A percentile compares a stretch with the other conserved stretches of the same genome.
phyloP scores from a whole-genome alignment of 1,284 basidiomycete species.

The Marasmius sp. region DNA sequence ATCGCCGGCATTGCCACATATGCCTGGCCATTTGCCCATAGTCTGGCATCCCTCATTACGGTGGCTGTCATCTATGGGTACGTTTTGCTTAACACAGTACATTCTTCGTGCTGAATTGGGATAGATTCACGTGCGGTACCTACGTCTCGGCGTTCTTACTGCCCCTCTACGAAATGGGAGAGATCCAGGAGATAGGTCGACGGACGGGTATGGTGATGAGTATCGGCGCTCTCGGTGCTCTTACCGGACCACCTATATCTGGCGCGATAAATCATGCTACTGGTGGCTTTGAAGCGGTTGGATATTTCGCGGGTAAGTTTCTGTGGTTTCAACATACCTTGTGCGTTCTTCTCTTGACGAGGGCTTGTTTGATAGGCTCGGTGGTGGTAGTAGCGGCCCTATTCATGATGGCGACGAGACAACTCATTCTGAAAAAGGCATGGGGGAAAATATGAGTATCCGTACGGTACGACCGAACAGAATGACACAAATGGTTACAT shows the following conservation, averaged over 20 bases:
- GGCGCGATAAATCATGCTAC: slow-evolving; percentile 41
- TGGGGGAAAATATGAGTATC: too few relatives aligned
- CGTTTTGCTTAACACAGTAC: background rate
- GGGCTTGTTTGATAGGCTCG: too few relatives aligned
- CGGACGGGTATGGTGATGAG: slow-evolving; percentile 49
- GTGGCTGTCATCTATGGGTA: slow-evolving; percentile 43
- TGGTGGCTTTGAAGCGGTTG: slow-evolving; percentile 35
- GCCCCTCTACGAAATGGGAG: slow-evolving; percentile 47
- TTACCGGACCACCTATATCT: slow-evolving; percentile 46
- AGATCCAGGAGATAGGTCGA: slow-evolving; percentile 43
- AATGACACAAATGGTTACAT: too few relatives aligned
- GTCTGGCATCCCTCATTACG: slow-evolving; percentile 26
- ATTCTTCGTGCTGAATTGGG: background rate
- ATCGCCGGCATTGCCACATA: slow-evolving; percentile 40
- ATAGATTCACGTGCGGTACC: slow-evolving; percentile 41
- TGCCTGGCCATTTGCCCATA: slow-evolving; percentile 41
- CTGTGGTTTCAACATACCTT: too few relatives aligned
- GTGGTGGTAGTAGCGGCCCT: too few relatives aligned
- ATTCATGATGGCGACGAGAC: too few relatives aligned
- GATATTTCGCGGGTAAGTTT: slow-evolving; percentile 38
- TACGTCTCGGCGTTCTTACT: slow-evolving; percentile 39
- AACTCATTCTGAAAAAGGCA: too few relatives aligned
- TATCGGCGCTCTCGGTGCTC: slow-evolving; percentile 31
- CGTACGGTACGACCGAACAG: too few relatives aligned
- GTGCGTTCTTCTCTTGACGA: too few relatives aligned